Conservation (phyloP, 2,329 filamentous ascomycete species). For the Venturia pyrina region DNA sequence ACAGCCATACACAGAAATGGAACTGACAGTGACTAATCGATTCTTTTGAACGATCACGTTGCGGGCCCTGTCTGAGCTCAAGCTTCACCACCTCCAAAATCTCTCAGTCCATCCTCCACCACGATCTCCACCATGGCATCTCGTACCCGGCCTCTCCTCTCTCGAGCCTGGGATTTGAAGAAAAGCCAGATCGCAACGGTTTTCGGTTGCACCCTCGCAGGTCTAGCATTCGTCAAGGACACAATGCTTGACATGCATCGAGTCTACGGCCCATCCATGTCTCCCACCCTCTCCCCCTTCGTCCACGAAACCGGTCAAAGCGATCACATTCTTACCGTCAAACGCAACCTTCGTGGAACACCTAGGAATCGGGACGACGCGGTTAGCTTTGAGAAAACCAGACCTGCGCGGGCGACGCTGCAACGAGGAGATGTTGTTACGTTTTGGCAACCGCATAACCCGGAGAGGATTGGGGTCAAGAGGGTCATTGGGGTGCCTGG, state of each 20-base stretch:
- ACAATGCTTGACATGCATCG: not conserved
- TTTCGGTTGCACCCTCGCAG: not conserved
- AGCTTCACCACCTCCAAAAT: not conserved
- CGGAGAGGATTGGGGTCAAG: conserved; percentile 65
- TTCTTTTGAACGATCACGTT: not conserved
- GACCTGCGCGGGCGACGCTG: conserved; percentile 17
- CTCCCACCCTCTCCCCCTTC: conserved; percentile 34
- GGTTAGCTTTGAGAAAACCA: not conserved
- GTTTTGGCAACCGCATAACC: conserved; percentile 49
- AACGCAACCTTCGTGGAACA: not conserved
- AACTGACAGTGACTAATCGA: too few species aligned
- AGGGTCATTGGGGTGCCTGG: conserved; percentile 72
- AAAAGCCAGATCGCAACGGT: not conserved
- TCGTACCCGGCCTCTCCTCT: not conserved
- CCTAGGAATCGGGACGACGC: not conserved
- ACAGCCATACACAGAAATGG: too few species aligned
- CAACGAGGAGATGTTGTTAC: conserved; percentile 35
- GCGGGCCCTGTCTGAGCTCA: not conserved
- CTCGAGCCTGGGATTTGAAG: not conserved
- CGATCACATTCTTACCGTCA: conserved; percentile 19
- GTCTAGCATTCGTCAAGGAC: not conserved
- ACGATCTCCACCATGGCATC: not conserved
- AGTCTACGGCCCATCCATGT: conserved; percentile 34
- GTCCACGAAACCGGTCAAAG: conserved; percentile 28
- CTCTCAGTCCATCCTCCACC: not conserved